A percentile compares a stretch with the other conserved stretches of the same genome.
phyloP scores from a whole-genome alignment of 163 green algal species.

The Chlamydomonas reinhardtii region DNA sequence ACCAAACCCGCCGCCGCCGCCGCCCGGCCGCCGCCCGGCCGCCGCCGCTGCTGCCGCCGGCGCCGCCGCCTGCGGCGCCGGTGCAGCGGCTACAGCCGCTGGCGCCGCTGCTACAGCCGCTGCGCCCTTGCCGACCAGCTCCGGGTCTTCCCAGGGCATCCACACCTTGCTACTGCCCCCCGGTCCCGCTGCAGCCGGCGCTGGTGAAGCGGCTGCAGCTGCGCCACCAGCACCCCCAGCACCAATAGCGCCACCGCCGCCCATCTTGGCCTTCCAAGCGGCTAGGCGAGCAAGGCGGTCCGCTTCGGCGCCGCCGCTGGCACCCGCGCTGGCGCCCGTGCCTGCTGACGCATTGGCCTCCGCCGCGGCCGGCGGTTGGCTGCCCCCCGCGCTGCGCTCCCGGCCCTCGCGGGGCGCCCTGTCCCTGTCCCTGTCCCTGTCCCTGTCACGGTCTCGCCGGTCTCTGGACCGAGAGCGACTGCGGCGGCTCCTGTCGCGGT shows the following conservation, averaged over 20 bases:
- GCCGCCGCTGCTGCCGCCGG: conserved; percentile 14
- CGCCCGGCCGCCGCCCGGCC: neutral
- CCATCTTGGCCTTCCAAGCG: conserved; percentile 65
- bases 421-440: conserved; percentile 7
- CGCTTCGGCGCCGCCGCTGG: neutral
- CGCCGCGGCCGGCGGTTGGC: conserved; percentile 2
- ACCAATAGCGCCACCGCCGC: neutral
- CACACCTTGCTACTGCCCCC: conserved; percentile 29
- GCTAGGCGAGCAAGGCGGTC: conserved; percentile 37
- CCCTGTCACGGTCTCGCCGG: conserved; percentile 8
- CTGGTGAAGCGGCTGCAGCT: neutral
- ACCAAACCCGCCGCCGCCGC: neutral
- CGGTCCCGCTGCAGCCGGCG: neutral
- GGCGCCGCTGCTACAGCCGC: conserved; percentile 19
- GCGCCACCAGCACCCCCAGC: neutral
- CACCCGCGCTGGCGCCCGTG: conserved; percentile 3
- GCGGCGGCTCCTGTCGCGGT: neutral
- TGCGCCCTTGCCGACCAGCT: conserved; percentile 10
- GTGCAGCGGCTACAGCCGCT: conserved; percentile 14
- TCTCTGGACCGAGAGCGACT: neutral
- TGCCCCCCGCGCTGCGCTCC: conserved; percentile 52
- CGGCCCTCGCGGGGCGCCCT: neutral
- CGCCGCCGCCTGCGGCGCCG: conserved; percentile 37
- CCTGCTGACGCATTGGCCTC: neutral
- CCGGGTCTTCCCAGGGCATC: conserved; percentile 65